Percentiles rank a stretch among this genome's conserved stretches.
These are phyloP conservation scores for Trematosphaeria pertusa DNA, from an alignment of 2,329 filamentous ascomycete species.

Conservation along the genomic window DNA sequence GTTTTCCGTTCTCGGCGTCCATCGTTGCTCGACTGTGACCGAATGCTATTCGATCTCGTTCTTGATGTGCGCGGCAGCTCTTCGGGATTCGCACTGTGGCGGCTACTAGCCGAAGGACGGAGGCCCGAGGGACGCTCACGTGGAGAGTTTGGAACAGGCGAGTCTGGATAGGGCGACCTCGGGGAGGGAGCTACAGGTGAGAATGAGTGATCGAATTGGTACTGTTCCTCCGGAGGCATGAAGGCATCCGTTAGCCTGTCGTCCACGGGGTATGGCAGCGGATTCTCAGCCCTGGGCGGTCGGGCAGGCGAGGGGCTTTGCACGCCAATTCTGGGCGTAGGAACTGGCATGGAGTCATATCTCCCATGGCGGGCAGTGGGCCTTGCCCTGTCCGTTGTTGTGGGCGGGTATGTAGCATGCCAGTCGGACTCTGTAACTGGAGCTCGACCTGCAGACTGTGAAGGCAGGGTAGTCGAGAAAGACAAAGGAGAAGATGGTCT, in stretches of 20 bases:
- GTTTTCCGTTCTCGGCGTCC: slow-evolving; percentile 28
- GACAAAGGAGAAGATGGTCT: slow-evolving; percentile 35
- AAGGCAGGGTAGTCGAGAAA: slow-evolving; percentile 25
- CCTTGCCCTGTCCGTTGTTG: slow-evolving; percentile 30
- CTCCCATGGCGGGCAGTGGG: slow-evolving; percentile 35
- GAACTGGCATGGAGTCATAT: slow-evolving; percentile 38
- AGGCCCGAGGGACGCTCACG: slow-evolving; percentile 24
- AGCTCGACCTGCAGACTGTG: slow-evolving; percentile 25
- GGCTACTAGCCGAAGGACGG: slow-evolving; percentile 16
- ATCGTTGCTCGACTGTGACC: slow-evolving; percentile 34
- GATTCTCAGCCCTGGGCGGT: slow-evolving; percentile 24
- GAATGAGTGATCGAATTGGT: slow-evolving; percentile 46
- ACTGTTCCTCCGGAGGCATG: slow-evolving; percentile 54
- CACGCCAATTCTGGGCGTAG: slow-evolving; percentile 40
- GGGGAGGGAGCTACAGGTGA: slow-evolving; percentile 21
- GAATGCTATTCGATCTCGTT: slow-evolving; percentile 33
- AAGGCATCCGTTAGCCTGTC: slow-evolving; percentile 42
- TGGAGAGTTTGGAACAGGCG: slow-evolving; percentile 29
- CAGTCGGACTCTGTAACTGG: slow-evolving; percentile 37
- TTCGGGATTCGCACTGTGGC: slow-evolving; percentile 24
- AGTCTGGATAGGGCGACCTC: slow-evolving; percentile 31
- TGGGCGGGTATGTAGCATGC: slow-evolving; percentile 40
- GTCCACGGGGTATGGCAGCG: slow-evolving; percentile 56
- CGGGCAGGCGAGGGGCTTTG: slow-evolving; percentile 42
- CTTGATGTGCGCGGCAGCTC: slow-evolving; percentile 29